Base-by-base conservation (phyloP, 164 flowering plant species). In the Warburgia ugandensis region DNA sequence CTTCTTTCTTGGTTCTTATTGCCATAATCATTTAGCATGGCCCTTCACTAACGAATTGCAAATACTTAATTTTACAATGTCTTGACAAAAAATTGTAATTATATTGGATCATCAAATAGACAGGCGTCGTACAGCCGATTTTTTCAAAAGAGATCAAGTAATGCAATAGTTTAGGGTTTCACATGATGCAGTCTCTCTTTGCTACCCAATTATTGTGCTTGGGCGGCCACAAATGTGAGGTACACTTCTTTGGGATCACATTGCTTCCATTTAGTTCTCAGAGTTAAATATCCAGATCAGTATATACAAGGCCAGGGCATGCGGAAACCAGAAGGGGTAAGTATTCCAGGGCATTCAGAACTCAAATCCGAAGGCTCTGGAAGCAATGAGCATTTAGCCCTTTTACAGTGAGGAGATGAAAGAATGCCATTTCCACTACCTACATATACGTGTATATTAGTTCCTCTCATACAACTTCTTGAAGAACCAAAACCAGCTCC, bases 401-500 rank as follows among this genome's bases (percentile, higher is more conserved):
- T 40, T 36, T 49, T 49, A 39, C 37, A 32, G 22, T 35, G 33
- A 38, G 42, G 43, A 32, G 44, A 36, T 39, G 37, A 54, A 62
- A 55, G 50, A 54, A 61, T 48, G 12, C 43, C 33, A 30, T 43
- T 56, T 19, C 52, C 57, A 29, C 36, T 26, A 45, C 32, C 16
- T 48, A 31, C 4, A 6, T 6, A 31, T 19, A 6, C 6, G 42
- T 13, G 19, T 42, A 14, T 42, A 8, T 19, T 0, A n/a, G n/a
- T n/a, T n/a, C 13, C 31, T n/a, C 43, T 72, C 75, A 80, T 47
- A 63, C 45, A 41, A 71, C 66, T 55, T 79, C 87, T 57, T 73
- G 82, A 52, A 84, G 69, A 53, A 79, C 73, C 48, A 83, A 63
- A 59, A 60, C 80, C 54, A 83, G 64, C 67, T 83, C 92, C 38